Percentiles rank a stretch among this genome's conserved stretches.
Evolutionary conservation across 2,329 filamentous ascomycete species (phyloP).

Genomic region (Aspergillus sp.): DNA sequence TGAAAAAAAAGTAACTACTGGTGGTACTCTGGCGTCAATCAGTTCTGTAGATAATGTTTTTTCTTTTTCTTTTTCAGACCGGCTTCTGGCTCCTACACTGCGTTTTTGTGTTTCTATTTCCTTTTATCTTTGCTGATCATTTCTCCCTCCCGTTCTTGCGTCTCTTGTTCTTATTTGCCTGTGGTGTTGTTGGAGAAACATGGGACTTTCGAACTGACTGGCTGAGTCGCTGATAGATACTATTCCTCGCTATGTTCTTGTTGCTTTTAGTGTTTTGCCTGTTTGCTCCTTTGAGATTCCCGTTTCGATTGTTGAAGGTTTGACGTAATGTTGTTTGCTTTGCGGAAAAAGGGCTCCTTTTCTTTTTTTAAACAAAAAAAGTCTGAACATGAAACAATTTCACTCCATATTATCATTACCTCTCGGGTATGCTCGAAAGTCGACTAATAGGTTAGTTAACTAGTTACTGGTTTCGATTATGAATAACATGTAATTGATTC

Average conservation of each 20-base stretch:
- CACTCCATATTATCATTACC: not conserved
- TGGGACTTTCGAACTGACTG: constrained; percentile 11
- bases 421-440: not conserved
- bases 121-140: too few relatives aligned
- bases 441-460: not conserved
- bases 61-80: constrained; percentile 1
- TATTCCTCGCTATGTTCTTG: constrained; percentile 12
- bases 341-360: not conserved
- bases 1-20: constrained; percentile 3
- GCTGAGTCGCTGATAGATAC: constrained; percentile 28
- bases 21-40: constrained; percentile 13
- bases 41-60: constrained; percentile 18
- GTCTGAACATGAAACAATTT: not conserved
- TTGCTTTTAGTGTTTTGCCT: constrained; percentile 4
- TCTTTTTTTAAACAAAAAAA: not conserved
- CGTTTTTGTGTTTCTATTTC: constrained; percentile 13
- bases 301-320: not conserved
- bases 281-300: constrained; percentile 2
- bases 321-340: constrained; percentile 1
- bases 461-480: not conserved
- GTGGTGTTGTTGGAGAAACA: constrained; percentile 22
- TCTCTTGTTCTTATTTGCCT: constrained; percentile 8
- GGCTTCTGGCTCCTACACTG: constrained; percentile 12
- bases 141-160: constrained; percentile 7
- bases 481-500: too few relatives aligned